A percentile compares a stretch with the other conserved stretches of the same genome.
Evolutionary conservation across 148 eudicot species (phyloP).

Genomic region (Chenopodium album): DNA sequence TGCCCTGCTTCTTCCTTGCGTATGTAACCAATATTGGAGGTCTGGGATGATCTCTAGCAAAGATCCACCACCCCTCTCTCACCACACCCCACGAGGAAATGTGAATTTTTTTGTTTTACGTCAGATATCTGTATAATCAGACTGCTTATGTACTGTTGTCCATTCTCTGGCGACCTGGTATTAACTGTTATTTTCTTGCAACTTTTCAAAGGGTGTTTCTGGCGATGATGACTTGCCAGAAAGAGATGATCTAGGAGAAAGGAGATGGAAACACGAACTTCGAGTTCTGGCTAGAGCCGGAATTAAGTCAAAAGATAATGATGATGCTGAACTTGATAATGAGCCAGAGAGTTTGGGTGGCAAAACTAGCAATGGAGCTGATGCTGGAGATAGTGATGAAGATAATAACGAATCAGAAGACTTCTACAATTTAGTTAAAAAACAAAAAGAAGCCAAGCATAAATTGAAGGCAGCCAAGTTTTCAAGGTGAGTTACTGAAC

Average conservation of each 20-base stretch:
- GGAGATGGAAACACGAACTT: conserved; percentile 78
- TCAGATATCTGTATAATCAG: no score
- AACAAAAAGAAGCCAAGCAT: conserved; percentile 44
- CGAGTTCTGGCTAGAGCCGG: conserved; percentile 71
- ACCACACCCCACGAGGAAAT: neutral
- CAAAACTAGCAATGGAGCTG: conserved; percentile 20
- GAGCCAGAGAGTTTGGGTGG: conserved; percentile 22
- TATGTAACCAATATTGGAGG: no score
- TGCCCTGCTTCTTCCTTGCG: no score
- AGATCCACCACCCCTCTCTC: neutral
- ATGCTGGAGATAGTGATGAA: conserved; percentile 29
- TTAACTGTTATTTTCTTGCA: neutral
- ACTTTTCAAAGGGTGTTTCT: conserved; percentile 51
- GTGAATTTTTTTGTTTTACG: neutral
- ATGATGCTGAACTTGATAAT: conserved; percentile 36
- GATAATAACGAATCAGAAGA: conserved; percentile 51
- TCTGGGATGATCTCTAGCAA: no score
- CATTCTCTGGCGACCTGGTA: neutral
- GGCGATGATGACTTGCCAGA: conserved; percentile 89
- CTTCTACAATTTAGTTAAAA: conserved; percentile 46
- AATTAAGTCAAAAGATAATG: conserved; percentile 38
- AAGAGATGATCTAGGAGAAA: conserved; percentile 84
- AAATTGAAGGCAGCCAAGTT: conserved; percentile 51
- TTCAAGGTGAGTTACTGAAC: conserved; percentile 41
- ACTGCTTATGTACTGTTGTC: neutral